Percentiles rank a stretch among this genome's conserved stretches.
phyloP scores from a whole-genome alignment of 2,329 filamentous ascomycete species.

The Monilinia vaccinii-corymbosi region DNA sequence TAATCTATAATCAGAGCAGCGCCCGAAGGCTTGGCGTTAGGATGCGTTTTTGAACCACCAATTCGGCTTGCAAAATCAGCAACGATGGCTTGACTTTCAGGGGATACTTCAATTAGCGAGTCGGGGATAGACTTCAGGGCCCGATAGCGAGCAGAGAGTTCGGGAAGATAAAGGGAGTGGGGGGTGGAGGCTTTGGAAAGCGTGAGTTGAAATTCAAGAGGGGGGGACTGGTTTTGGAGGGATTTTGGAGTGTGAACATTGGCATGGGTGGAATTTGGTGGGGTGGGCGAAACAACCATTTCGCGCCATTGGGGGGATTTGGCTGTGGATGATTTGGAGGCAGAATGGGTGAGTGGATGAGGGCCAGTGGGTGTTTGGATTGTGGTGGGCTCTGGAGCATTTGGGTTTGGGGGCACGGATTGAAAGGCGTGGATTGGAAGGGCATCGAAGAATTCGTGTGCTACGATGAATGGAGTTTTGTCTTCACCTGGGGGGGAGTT shows the following conservation, averaged over 20 bases:
- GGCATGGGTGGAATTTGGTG: constrained; percentile 43
- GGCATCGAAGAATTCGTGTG: constrained; percentile 97
- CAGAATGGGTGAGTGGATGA: constrained; percentile 31
- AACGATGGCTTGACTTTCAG: constrained; percentile 73
- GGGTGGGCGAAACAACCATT: constrained; percentile 64
- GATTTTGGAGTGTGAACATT: constrained; percentile 46
- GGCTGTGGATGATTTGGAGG: constrained; percentile 16
- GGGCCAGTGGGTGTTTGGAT: constrained; percentile 35
- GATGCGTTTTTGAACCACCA: constrained; percentile 51
- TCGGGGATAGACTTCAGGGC: constrained; percentile 57
- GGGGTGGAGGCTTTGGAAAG: constrained; percentile 67
- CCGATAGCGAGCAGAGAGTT: constrained; percentile 70
- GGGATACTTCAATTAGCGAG: constrained; percentile 80
- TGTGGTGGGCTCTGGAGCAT: constrained; percentile 30
- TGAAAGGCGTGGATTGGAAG: constrained; percentile 95
- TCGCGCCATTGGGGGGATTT: constrained; percentile 66
- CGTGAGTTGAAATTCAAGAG: constrained; percentile 80
- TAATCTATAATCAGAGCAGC: constrained; percentile 96
- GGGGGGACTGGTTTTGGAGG: constrained; percentile 38
- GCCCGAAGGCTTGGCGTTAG: constrained; percentile 59
- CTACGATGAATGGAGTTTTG: constrained; percentile 84
- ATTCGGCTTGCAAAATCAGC: constrained; percentile 78
- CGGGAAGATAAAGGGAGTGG: constrained; percentile 76
- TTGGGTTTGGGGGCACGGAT: constrained; percentile 46
- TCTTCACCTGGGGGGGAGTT: constrained; percentile 40